A percentile compares a stretch with the other conserved stretches of the same genome.
Evolutionary conservation across 768 basidiomycete species (phyloP).

Genomic region (Omphalotus guepiniiformis): DNA sequence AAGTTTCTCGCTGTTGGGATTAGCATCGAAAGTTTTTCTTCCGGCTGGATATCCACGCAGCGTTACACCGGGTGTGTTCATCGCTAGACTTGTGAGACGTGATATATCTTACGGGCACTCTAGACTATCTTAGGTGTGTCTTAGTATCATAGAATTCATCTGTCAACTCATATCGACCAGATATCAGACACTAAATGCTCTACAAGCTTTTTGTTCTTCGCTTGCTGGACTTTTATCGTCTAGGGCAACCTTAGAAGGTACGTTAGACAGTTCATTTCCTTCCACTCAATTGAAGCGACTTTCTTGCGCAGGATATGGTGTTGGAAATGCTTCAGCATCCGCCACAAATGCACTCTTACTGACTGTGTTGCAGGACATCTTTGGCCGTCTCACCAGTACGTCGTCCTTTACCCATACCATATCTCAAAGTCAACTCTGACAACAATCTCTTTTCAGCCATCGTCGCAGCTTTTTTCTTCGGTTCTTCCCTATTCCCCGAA

Average conservation of each 20-base stretch:
- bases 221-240: conserved; percentile 60
- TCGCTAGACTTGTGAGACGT: neutral
- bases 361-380: conserved; percentile 62
- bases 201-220: conserved; percentile 70
- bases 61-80: conserved; percentile 3
- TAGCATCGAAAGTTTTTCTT: conserved; percentile 3
- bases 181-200: conserved; percentile 61
- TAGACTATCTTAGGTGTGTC: conserved; percentile 54
- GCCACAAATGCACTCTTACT: conserved; percentile 63
- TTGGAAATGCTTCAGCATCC: conserved; percentile 63
- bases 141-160: neutral
- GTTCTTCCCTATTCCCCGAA: conserved; percentile 63
- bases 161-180: conserved; percentile 27
- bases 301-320: conserved; percentile 55
- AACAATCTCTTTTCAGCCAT: conserved; percentile 53
- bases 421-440: neutral
- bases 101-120: neutral
- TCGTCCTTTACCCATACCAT: neutral
- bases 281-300: neutral
- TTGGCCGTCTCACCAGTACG: conserved; percentile 56
- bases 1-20: neutral
- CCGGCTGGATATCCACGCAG: conserved; percentile 9
- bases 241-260: conserved; percentile 65
- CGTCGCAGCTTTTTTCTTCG: conserved; percentile 54
- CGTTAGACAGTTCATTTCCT: neutral